phyloP scores from a whole-genome alignment of 2,329 filamentous ascomycete species.

The Cladorrhinum sp. region DNA sequence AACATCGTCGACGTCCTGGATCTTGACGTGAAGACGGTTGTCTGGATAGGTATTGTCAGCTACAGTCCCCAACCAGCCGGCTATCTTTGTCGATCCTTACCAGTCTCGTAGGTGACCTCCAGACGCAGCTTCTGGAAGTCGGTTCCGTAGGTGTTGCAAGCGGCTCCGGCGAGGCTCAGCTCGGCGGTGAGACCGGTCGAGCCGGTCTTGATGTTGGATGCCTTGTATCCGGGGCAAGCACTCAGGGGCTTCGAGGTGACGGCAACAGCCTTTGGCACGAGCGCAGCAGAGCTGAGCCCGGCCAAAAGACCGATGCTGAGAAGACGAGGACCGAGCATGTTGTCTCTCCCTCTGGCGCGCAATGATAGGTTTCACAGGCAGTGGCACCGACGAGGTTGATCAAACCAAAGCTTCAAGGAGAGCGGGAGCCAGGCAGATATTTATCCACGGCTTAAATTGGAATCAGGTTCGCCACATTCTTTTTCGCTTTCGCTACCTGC shows the following conservation, averaged over 20 bases:
- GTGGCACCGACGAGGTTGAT: slow-evolving; percentile 2
- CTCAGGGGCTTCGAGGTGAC: slow-evolving; percentile 29
- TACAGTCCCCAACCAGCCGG: not conserved
- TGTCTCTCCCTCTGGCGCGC: slow-evolving; percentile 1
- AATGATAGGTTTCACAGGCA: not conserved
- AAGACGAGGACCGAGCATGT: slow-evolving; percentile 19
- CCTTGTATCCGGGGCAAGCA: slow-evolving; percentile 59
- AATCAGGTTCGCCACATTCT: not conserved
- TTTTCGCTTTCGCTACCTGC: not conserved
- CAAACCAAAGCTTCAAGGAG: not conserved
- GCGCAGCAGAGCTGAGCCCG: slow-evolving; percentile 16
- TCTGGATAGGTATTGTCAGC: slow-evolving; percentile 40
- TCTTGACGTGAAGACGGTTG: slow-evolving; percentile 70
- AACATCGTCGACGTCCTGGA: slow-evolving; percentile 66
- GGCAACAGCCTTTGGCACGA: slow-evolving; percentile 7
- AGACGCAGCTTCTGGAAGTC: slow-evolving; percentile 62
- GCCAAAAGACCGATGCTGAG: slow-evolving; percentile 23
- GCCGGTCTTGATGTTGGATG: slow-evolving; percentile 52
- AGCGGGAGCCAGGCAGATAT: slow-evolving; percentile 3
- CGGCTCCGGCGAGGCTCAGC: slow-evolving; percentile 58
- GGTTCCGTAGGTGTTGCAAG: slow-evolving; percentile 68
- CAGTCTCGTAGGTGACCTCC: slow-evolving; percentile 62
- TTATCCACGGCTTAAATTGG: not conserved
- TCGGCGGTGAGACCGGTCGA: slow-evolving; percentile 57
- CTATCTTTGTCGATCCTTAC: slow-evolving; percentile 25